Evolutionary conservation across 2,329 filamentous ascomycete species (phyloP).

Genomic region (Colletotrichum sublineola): DNA sequence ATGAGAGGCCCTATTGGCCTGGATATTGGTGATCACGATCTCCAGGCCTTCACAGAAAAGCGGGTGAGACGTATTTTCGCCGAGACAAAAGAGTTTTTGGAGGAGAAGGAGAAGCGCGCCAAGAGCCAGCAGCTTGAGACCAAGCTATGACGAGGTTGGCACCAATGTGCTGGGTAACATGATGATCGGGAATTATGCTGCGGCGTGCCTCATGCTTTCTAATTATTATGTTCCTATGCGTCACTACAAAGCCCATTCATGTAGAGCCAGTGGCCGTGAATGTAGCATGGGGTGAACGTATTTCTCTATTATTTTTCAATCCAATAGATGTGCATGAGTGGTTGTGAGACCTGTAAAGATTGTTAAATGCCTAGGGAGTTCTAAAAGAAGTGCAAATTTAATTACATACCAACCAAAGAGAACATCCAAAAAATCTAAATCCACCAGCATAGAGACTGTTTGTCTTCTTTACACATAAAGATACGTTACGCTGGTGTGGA

Average conservation of each 20-base stretch:
- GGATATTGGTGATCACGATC: not conserved
- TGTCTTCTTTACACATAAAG: not conserved
- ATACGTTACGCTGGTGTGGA: not conserved
- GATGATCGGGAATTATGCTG: not conserved
- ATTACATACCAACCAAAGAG: accelerated
- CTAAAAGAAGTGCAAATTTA: too few relatives aligned
- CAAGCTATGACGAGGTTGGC: not conserved
- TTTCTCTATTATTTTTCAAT: too few relatives aligned
- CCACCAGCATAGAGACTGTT: too few relatives aligned
- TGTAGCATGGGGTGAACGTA: too few relatives aligned
- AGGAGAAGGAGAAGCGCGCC: not conserved
- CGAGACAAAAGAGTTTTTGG: not conserved
- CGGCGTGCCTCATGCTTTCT: not conserved
- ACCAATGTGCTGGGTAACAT: too few relatives aligned
- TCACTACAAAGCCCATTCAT: accelerated
- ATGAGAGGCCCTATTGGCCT: not conserved
- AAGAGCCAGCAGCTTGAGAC: not conserved
- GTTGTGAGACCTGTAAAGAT: too few relatives aligned
- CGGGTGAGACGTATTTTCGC: not conserved
- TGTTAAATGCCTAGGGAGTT: too few relatives aligned
- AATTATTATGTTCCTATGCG: not conserved
- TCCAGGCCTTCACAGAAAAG: not conserved
- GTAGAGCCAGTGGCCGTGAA: too few relatives aligned
- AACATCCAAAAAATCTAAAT: too few relatives aligned
- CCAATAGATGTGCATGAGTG: too few relatives aligned